These are phyloP conservation scores for Russula griseocarnosa DNA, from an alignment of 768 basidiomycete genomes.

Conservation along the genomic window DNA sequence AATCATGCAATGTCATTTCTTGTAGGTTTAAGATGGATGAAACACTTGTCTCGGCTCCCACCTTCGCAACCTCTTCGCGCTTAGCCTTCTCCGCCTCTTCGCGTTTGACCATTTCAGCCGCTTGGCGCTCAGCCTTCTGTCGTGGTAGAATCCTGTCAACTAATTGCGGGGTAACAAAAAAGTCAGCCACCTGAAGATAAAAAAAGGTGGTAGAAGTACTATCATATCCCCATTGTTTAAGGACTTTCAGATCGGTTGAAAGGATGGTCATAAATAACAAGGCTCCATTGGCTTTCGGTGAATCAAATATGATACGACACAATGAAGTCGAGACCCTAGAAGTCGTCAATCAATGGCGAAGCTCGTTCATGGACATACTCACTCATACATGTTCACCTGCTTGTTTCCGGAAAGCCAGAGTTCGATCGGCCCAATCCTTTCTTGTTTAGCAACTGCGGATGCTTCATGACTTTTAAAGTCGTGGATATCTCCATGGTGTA, in stretches of 20 bases:
- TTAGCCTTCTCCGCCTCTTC: slow-evolving; percentile 2
- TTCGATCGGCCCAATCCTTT: slow-evolving; percentile 38
- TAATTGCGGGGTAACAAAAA: slow-evolving; percentile 36
- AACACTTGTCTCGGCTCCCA: background rate
- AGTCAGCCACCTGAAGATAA: slow-evolving; percentile 21
- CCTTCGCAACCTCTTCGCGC: slow-evolving; percentile 31
- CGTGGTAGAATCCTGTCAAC: slow-evolving; percentile 57
- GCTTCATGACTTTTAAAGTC: slow-evolving; percentile 58
- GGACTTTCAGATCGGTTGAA: no score
- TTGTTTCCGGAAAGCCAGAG: no score
- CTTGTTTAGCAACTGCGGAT: slow-evolving; percentile 62
- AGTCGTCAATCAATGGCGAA: background rate
- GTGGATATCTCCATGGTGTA: slow-evolving; percentile 41
- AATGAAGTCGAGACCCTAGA: slow-evolving; percentile 78
- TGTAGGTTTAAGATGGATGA: slow-evolving; percentile 23
- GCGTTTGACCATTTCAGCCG: slow-evolving; percentile 31
- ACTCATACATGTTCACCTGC: no score
- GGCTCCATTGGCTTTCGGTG: no score
- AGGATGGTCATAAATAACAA: no score
- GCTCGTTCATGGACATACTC: background rate
- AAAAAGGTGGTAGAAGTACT: slow-evolving; percentile 41
- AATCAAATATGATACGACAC: no score
- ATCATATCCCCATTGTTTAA: slow-evolving; percentile 84
- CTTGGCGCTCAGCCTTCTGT: slow-evolving; percentile 53
- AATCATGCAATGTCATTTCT: slow-evolving; percentile 2